These are phyloP conservation scores for Malus orientalis DNA, from an alignment of 306 rosid genomes.

Conservation along the genomic window DNA sequence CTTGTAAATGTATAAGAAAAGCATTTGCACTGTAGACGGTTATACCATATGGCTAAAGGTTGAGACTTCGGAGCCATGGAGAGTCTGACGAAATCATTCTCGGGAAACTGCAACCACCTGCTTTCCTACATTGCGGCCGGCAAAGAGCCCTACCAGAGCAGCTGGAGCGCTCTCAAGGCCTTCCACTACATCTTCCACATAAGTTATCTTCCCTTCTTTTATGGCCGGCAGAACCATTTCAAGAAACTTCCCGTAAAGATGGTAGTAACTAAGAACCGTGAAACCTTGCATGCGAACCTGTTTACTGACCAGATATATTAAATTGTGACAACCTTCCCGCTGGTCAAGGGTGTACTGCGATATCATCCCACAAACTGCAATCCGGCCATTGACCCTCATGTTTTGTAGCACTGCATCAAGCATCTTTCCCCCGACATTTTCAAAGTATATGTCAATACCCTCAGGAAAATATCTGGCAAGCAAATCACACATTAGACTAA, in stretches of 20 bases:
- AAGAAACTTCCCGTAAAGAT: constrained; percentile 45
- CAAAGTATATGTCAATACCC: constrained; percentile 19
- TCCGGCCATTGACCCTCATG: not conserved
- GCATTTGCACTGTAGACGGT: too few relatives aligned
- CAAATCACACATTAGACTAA: not conserved
- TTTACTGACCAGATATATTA: constrained; percentile 24
- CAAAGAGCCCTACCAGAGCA: constrained; percentile 27
- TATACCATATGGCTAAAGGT: not conserved
- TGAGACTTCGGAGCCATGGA: not conserved
- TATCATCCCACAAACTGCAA: constrained; percentile 42
- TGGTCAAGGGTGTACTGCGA: constrained; percentile 43
- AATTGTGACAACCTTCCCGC: constrained; percentile 46
- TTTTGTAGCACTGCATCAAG: constrained; percentile 31
- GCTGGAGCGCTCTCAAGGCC: constrained; percentile 34
- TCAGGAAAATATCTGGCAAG: constrained; percentile 16
- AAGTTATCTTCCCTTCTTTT: constrained; percentile 39
- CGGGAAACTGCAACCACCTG: constrained; percentile 22
- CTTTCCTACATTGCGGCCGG: constrained; percentile 36
- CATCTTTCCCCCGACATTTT: constrained; percentile 29
- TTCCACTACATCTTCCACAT: constrained; percentile 27
- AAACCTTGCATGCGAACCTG: constrained; percentile 45
- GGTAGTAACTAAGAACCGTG: constrained; percentile 31
- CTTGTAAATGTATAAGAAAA: not conserved
- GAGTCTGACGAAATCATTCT: constrained; percentile 1
- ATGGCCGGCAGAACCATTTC: constrained; percentile 47